Evolutionary conservation across 75 land plant genomes (phyloP).

Genomic region (Pseudotsuga menziesii): DNA sequence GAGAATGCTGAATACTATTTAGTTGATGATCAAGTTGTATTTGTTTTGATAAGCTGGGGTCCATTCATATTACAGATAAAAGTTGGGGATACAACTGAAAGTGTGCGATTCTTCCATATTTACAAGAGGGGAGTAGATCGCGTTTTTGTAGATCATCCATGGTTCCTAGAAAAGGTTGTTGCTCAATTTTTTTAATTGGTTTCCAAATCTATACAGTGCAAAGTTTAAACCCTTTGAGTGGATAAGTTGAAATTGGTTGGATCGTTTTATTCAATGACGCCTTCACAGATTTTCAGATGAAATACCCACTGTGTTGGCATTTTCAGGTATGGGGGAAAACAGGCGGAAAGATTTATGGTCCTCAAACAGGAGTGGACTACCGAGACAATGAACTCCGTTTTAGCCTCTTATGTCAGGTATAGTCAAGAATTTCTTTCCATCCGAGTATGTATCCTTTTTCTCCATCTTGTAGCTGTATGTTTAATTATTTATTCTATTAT

Average conservation of each 20-base stretch:
- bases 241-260: neutral
- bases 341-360: conserved; percentile 87
- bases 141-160: conserved; percentile 91
- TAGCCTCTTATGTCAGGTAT: conserved; percentile 76
- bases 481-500: too few species aligned
- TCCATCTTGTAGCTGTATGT: too few species aligned
- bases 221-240: neutral
- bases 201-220: neutral
- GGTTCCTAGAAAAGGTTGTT: conserved; percentile 83
- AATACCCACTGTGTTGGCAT: neutral
- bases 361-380: conserved; percentile 73
- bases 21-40: neutral
- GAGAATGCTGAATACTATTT: neutral
- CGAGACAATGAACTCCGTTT: conserved; percentile 82
- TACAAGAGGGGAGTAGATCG: conserved; percentile 96
- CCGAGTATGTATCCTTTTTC: neutral
- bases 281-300: neutral
- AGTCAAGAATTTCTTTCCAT: neutral
- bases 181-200: neutral
- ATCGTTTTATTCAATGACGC: neutral
- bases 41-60: neutral
- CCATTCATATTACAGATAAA: conserved; percentile 43
- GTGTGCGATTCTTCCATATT: conserved; percentile 87
- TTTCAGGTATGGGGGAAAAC: conserved; percentile 96
- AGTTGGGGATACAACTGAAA: conserved; percentile 66